phyloP scores from a whole-genome alignment of 2,329 filamentous ascomycete genomes.

The Aspergillus sp. region DNA sequence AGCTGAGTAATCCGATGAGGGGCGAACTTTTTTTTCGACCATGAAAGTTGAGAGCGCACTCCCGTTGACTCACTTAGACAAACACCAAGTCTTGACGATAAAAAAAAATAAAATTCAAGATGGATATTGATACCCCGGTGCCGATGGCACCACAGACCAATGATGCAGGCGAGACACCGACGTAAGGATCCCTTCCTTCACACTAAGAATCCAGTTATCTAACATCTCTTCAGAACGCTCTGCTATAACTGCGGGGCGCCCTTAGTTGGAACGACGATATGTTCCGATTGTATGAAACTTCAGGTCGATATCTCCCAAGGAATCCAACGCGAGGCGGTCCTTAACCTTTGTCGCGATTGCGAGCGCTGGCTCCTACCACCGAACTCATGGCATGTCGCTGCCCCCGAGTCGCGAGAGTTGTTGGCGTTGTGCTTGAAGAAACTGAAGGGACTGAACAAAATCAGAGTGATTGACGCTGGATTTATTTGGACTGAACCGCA shows the following conservation, averaged over 20 bases:
- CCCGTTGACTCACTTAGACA: neutral
- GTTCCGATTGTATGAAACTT: slow-evolving; percentile 12
- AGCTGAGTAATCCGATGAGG: slow-evolving; percentile 3
- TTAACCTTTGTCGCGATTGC: slow-evolving; percentile 14
- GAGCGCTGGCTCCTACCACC: slow-evolving; percentile 15
- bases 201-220: neutral
- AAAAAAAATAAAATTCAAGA: neutral
- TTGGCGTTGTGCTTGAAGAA: slow-evolving; percentile 13
- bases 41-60: neutral
- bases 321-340: slow-evolving; percentile 12
- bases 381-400: slow-evolving; percentile 6
- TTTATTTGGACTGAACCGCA: slow-evolving; percentile 17
- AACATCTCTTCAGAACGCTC: slow-evolving; percentile 24
- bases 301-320: slow-evolving; percentile 13
- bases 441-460: slow-evolving; percentile 12
- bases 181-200: neutral
- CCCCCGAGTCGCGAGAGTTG: slow-evolving; percentile 14
- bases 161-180: neutral
- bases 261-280: slow-evolving; percentile 11
- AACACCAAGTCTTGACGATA: neutral
- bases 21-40: slow-evolving; percentile 9
- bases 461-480: slow-evolving; percentile 12
- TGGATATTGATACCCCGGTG: slow-evolving; percentile 13
- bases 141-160: slow-evolving; percentile 8
- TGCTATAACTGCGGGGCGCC: slow-evolving; percentile 16